Evolutionary conservation across 805 yeast species (phyloP), one percentile per base, ranked within the genome.

Genomic region (Starmerella sp.): DNA sequence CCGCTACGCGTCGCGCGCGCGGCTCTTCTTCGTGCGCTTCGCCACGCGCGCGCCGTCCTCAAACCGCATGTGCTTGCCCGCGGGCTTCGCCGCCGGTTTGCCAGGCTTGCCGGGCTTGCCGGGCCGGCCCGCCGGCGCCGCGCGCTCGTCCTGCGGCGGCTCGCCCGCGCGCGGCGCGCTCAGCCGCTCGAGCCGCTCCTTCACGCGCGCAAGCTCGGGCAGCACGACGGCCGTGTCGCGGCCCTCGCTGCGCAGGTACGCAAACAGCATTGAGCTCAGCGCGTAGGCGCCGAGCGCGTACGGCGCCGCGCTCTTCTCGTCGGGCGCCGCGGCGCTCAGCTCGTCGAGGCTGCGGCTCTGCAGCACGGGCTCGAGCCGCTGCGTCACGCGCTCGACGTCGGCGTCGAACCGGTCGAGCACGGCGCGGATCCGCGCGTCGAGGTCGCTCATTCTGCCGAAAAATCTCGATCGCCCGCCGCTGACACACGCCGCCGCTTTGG

Each of bases 201-300:
- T 80, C 22, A 88, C 77, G 15, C 63, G 55, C 11, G 44, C 58
- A 11, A 62, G 60, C 49, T 62, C 61, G 11, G 62, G 67, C 2
- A 83, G 81, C 60, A 84, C 87, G 6, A 69, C 66, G 10, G 73
- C 74, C 1, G 83, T 77, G 55, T 81, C 78, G 14, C 74, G 67
- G 1, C 91, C 91, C 14, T 69, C 69, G 0, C 81, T 64, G 59
- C 84, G 81, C 55, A 84, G 66, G 62, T 81, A 78, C 5, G 84
- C 76, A 66, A 77, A 83, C 54, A 80, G 70, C 22, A 81, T 63
- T 0, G 88, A 81, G 9, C 80, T 71, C 31, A 82, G 61, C 1
- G 79, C 71, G 66, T 83, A 82, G 11, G 82, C 72, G 56, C 60
- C 51, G 14, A 62, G 41, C 7, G 57, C 62, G 38, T 62, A 62